Evolutionary conservation across 2,329 filamentous ascomycete genomes (phyloP), one percentile per base, ranked within the genome.

Genomic region (Ilyonectria robusta): DNA sequence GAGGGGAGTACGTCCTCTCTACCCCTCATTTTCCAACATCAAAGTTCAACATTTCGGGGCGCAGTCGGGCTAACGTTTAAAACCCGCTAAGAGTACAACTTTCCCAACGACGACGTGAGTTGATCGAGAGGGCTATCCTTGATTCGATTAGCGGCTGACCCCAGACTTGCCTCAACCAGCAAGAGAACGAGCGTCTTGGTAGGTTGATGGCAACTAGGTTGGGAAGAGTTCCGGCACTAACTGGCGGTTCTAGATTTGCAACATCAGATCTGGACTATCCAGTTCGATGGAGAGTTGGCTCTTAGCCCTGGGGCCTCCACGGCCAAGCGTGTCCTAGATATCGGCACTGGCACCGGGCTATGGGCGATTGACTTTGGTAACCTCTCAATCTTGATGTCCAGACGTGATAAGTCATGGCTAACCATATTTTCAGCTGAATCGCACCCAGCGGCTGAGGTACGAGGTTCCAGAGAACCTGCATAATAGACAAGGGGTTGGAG

Each of bases 361-460:
- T 76, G 75, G 73, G 73, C 73, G 5, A 71, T 76, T 56, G 74
- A 76, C 19, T 76, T 72, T 50, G 75, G 69, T 66, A 51, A 57
- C 44, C 5, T 13, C 8, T 53, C 13, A 11, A 35, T 5, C 7
- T 2, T 50, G 1, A 23, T 37, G 7, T 2, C 31, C 29, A 33
- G 7, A 1, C 23, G 11, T 11, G 19, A 55, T 10, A 51, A 35
- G 7, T 62, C 44, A 23, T 11, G 13, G 17, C 21, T 47, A 44
- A 59, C 37, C 37, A n/a, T 26, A 8, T 42, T 10, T 50, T 31
- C 5, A 71, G 69, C 69, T 8, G 67, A 71, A 51, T 59, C 67
- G n/a, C 42, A 68, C 31, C 69, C 69, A 26, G 53, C 67, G 15
- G 64, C 67, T 11, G 55, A 71, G 46, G 67, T 67, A 64, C 7